Evolutionary conservation across 805 yeast species (phyloP).

Genomic region (Yarrowia sp.): DNA sequence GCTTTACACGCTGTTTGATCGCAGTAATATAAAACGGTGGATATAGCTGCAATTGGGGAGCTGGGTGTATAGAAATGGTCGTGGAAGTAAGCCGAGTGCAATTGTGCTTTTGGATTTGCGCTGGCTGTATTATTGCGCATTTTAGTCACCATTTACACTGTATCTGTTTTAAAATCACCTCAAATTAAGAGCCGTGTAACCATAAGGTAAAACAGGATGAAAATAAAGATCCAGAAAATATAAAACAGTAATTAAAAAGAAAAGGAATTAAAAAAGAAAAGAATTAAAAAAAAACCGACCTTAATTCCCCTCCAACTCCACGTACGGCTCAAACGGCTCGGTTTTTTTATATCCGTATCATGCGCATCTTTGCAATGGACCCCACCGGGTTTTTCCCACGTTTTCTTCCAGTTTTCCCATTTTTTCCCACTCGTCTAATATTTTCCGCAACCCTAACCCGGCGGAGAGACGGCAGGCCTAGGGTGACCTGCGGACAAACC

Average conservation of each 20-base stretch:
- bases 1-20: neutral
- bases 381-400: neutral
- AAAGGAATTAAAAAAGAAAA: neutral
- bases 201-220: neutral
- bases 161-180: conserved; percentile 4
- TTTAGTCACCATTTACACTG: neutral
- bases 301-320: neutral
- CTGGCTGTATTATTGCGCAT: neutral
- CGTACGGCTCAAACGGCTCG: neutral
- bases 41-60: neutral
- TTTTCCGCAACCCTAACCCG: neutral
- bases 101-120: neutral
- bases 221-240: too few species aligned
- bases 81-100: neutral
- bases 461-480: neutral
- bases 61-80: neutral
- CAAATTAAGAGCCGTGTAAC: conserved; percentile 10
- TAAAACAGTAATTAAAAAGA: too few species aligned
- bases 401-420: too few species aligned
- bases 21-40: neutral
- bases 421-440: neutral
- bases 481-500: neutral
- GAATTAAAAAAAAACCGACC: neutral
- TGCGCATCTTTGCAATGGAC: neutral
- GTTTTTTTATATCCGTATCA: neutral